Evolutionary conservation across 148 eudicot genomes (phyloP).

Genomic region (Cornus florida): DNA sequence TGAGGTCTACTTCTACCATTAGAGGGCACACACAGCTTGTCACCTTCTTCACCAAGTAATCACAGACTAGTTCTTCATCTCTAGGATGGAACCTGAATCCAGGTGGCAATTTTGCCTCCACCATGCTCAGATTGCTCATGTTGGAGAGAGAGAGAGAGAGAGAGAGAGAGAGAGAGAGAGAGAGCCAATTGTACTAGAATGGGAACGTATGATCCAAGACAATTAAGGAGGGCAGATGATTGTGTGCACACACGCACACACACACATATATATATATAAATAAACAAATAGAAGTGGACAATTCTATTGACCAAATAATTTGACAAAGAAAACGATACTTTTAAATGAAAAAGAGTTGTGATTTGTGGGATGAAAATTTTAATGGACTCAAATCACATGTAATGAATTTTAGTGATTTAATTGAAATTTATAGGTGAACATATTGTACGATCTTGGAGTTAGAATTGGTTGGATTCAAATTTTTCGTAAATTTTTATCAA

Average conservation of each 20-base stretch:
- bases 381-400: background rate
- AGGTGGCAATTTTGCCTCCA: conserved; percentile 82
- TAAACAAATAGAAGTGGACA: conserved; percentile 8
- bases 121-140: conserved; percentile 70
- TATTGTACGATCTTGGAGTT: no score
- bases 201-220: background rate
- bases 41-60: conserved; percentile 70
- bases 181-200: background rate
- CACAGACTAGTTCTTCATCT: conserved; percentile 89
- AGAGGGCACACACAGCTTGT: conserved; percentile 40
- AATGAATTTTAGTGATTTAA: no score
- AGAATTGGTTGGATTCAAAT: no score
- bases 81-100: conserved; percentile 91
- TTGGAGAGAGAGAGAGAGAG: conserved; percentile 9
- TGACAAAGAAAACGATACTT: background rate
- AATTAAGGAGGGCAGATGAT: conserved; percentile 5
- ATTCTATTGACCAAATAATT: background rate
- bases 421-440: background rate
- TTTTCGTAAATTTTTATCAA: no score
- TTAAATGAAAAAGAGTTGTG: background rate
- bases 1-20: conserved; percentile 80
- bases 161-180: background rate
- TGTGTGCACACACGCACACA: background rate
- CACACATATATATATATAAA: background rate
- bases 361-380: background rate